Conservation (phyloP, 2,329 filamentous ascomycete genomes). For the Talaromyces sp. region DNA sequence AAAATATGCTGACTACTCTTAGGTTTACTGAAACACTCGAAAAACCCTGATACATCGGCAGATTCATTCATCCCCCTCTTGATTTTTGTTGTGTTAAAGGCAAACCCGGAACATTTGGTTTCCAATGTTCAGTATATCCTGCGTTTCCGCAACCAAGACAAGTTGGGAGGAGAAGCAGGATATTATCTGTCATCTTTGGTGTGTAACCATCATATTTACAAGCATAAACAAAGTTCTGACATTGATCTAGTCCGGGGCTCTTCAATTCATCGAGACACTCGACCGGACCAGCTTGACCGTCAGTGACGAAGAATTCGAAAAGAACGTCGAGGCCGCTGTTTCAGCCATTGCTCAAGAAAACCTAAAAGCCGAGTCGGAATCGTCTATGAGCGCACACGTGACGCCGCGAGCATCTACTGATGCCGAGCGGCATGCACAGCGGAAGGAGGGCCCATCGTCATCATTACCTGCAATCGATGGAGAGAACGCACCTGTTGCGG, state of each 20-base stretch:
- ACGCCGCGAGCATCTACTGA: slow-evolving; percentile 50
- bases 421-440: slow-evolving; percentile 49
- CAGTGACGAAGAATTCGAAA: slow-evolving; percentile 89
- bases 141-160: slow-evolving; percentile 94
- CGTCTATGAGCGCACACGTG: slow-evolving; percentile 40
- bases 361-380: slow-evolving; percentile 49
- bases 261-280: slow-evolving; percentile 95
- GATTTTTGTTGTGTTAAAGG: slow-evolving; percentile 92
- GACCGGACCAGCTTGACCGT: slow-evolving; percentile 92
- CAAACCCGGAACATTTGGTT: slow-evolving; percentile 90
- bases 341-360: slow-evolving; percentile 93
- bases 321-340: slow-evolving; percentile 92
- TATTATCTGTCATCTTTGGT: slow-evolving; percentile 95
- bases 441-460: slow-evolving; percentile 25
- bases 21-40: slow-evolving; percentile 85
- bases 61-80: slow-evolving; percentile 93
- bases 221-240: neutral
- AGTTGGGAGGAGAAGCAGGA: slow-evolving; percentile 92
- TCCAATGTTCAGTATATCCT: slow-evolving; percentile 98
- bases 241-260: slow-evolving; percentile 56
- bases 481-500: slow-evolving; percentile 75
- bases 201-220: slow-evolving; percentile 20
- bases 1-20: neutral
- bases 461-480: slow-evolving; percentile 46
- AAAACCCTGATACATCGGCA: slow-evolving; percentile 80